phyloP scores from a whole-genome alignment of 2,329 filamentous ascomycete genomes.

The Pseudogymnoascus sp. region DNA sequence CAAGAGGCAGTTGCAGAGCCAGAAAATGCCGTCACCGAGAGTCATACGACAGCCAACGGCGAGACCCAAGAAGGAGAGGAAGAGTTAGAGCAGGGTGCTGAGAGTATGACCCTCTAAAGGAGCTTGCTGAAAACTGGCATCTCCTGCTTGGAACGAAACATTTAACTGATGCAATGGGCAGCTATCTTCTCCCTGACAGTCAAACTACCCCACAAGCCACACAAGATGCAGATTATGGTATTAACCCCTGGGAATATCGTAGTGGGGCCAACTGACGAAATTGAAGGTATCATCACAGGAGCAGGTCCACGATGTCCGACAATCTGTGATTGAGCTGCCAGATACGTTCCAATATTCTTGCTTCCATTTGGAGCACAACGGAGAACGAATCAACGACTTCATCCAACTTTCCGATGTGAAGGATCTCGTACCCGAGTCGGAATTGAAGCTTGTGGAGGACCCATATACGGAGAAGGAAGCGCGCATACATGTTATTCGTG shows the following conservation, averaged over 20 bases:
- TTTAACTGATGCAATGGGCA: slow-evolving; percentile 25
- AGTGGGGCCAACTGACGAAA: slow-evolving; percentile 21
- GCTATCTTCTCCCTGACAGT: slow-evolving; percentile 61
- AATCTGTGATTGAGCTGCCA: slow-evolving; percentile 90
- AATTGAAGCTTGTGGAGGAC: slow-evolving; percentile 79
- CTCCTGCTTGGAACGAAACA: not conserved
- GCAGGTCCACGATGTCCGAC: slow-evolving; percentile 93
- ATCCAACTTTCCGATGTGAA: slow-evolving; percentile 84
- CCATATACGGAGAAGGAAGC: slow-evolving; percentile 98
- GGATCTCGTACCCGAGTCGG: slow-evolving; percentile 67
- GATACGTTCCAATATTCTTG: slow-evolving; percentile 95
- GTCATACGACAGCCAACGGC: slow-evolving; percentile 20
- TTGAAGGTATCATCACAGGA: slow-evolving; percentile 80
- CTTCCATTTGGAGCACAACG: slow-evolving; percentile 92
- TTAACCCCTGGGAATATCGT: slow-evolving; percentile 17
- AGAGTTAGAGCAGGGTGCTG: slow-evolving; percentile 22
- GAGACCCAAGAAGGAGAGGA: slow-evolving; percentile 20
- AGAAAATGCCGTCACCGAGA: slow-evolving; percentile 16
- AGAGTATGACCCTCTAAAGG: slow-evolving; percentile 22
- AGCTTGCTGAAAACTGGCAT: not conserved
- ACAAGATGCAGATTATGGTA: slow-evolving; percentile 81
- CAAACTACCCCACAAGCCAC: slow-evolving; percentile 70
- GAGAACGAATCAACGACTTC: slow-evolving; percentile 89
- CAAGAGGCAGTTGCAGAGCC: slow-evolving; percentile 12
- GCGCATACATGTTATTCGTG: slow-evolving; percentile 83